Evolutionary conservation across 441 rosid genomes (phyloP).

Genomic region (Populus tomentosa): DNA sequence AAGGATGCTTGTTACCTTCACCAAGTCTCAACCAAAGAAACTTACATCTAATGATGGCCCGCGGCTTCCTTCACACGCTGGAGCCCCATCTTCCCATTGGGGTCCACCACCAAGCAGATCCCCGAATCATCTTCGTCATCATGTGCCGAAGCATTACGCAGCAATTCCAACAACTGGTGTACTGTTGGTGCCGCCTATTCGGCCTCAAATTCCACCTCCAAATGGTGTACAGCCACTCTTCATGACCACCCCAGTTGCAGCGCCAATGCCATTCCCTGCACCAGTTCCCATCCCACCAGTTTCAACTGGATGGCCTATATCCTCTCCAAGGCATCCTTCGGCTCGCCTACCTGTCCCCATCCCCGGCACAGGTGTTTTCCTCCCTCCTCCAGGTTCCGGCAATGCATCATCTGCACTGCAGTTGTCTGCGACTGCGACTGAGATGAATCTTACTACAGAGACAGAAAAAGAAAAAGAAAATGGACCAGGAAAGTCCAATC

Average conservation of each 20-base stretch:
- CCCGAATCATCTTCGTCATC: slow-evolving; percentile 49
- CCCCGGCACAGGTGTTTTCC: slow-evolving; percentile 96
- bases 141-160: slow-evolving; percentile 53
- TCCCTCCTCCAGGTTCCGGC: slow-evolving; percentile 64
- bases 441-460: slow-evolving; percentile 19
- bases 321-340: slow-evolving; percentile 54
- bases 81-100: slow-evolving; percentile 45
- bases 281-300: no score
- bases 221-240: slow-evolving; percentile 55
- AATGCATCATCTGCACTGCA: slow-evolving; percentile 34
- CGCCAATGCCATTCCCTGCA: no score
- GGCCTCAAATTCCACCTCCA: slow-evolving; percentile 50
- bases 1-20: slow-evolving; percentile 73
- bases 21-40: slow-evolving; percentile 57
- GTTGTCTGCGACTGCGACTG: slow-evolving; percentile 19
- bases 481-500: slow-evolving; percentile 15
- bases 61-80: slow-evolving; percentile 28
- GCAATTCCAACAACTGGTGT: slow-evolving; percentile 44
- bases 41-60: slow-evolving; percentile 31
- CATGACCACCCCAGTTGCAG: slow-evolving; percentile 42
- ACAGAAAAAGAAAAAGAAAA: background rate
- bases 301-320: no score
- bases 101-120: slow-evolving; percentile 57
- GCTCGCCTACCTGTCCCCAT: slow-evolving; percentile 47
- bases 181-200: slow-evolving; percentile 52